Conservation (phyloP, 805 yeast genomes). For the Geotrichum ghanense region DNA sequence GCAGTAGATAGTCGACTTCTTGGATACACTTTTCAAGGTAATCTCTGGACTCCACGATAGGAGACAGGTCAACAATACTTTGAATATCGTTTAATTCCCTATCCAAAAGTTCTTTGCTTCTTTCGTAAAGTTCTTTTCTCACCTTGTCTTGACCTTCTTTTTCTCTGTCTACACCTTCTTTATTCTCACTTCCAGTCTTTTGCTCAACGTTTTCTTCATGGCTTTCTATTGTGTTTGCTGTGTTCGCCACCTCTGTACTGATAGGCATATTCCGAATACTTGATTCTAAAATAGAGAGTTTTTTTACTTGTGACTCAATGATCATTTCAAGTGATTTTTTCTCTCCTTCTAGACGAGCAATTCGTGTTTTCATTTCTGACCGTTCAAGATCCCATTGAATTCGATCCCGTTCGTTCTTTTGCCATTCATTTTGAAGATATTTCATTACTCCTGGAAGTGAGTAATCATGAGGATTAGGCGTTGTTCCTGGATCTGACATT, state of each 20-base stretch:
- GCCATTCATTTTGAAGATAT: constrained; percentile 51
- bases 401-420: constrained; percentile 47
- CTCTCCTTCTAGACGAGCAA: constrained; percentile 43
- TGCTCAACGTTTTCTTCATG: too few species aligned
- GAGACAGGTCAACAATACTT: constrained; percentile 13
- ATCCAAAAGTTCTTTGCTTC: not conserved
- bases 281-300: constrained; percentile 22
- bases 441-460: constrained; percentile 43
- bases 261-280: too few species aligned
- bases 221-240: too few species aligned
- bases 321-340: constrained; percentile 29
- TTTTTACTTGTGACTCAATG: constrained; percentile 17
- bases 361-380: constrained; percentile 44
- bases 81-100: constrained; percentile 2
- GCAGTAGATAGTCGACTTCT: constrained; percentile 26
- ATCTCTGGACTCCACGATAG: constrained; percentile 19
- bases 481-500: too few species aligned
- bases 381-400: constrained; percentile 51
- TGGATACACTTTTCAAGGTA: constrained; percentile 26
- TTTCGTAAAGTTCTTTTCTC: not conserved
- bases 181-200: too few species aligned
- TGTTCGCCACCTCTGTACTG: too few species aligned
- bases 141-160: not conserved
- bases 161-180: too few species aligned
- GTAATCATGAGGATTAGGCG: constrained; percentile 2